Evolutionary conservation across 257 asterid species (phyloP).

Genomic region (Jaltomata sinuosa): DNA sequence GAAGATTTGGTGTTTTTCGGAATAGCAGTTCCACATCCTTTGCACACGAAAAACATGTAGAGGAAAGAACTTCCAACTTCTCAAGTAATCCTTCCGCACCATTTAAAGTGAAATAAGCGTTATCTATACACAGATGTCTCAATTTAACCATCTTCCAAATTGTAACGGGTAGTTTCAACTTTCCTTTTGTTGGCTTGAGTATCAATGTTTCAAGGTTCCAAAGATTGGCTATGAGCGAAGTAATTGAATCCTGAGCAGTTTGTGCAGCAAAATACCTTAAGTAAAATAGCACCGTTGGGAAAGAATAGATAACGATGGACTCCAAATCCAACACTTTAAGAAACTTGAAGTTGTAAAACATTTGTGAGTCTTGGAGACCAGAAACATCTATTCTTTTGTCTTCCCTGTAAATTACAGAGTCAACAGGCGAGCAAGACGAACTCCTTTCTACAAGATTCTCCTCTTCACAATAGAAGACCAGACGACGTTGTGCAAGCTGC

Average conservation of each 20-base stretch:
- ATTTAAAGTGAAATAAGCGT: too few relatives aligned
- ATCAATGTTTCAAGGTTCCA: not conserved
- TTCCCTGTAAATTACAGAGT: not conserved
- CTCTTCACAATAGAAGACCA: not conserved
- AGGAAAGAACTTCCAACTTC: too few relatives aligned
- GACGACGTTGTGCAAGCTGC: not conserved
- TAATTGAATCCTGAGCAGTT: not conserved
- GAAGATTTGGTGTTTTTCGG: too few relatives aligned
- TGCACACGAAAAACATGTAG: too few relatives aligned
- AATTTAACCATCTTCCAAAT: not conserved
- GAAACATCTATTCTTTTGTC: too few relatives aligned
- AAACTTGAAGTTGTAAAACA: not conserved
- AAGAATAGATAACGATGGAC: too few relatives aligned
- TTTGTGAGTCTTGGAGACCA: too few relatives aligned
- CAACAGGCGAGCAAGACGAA: not conserved
- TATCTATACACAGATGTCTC: too few relatives aligned
- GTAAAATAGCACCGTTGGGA: not conserved
- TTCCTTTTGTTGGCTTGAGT: not conserved
- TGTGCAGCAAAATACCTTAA: slow-evolving; percentile 5
- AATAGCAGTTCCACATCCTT: too few relatives aligned
- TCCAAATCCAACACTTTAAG: slow-evolving; percentile 9
- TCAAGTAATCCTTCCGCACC: too few relatives aligned
- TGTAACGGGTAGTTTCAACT: too few relatives aligned
- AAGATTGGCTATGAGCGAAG: not conserved
- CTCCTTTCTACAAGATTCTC: not conserved